Evolutionary conservation across 2,329 filamentous ascomycete species (phyloP), one percentile per base, ranked within the genome.

Genomic region (Colletotrichum endophyticum): DNA sequence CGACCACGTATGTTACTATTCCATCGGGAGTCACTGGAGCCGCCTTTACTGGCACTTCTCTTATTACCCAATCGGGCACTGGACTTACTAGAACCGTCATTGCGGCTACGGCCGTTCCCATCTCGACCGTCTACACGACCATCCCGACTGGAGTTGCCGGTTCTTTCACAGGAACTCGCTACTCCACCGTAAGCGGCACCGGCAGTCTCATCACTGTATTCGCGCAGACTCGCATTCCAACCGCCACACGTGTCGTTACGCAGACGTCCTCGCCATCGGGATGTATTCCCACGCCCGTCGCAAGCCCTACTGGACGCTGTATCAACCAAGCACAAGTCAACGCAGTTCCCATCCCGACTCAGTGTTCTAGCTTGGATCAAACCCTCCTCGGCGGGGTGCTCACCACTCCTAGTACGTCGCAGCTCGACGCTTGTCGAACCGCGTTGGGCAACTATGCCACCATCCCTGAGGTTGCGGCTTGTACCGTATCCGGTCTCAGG

Each of bases 81-180:
- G 73, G 70, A 4, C 16, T 34, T 8, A 64, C 62, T 2, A 30
- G 39, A 13, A 76, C 73, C 2, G 73, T 76, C 19, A n/a, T 76
- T 8, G 63, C 64, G 3, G 25, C 57, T 1, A 76, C 73, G 7
- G 70, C 70, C 2, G 25, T 73, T 4, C 70, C 73, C 15, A 27
- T 70, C 27, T 63, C 67, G 22, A 70, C 36, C 15, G 25, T 63
- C 2, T 68, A 69, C 6, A 61, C 32, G 7, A 70, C 67, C 22
- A 61, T 70, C 19, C 32, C 67, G 15, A 69, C 71, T 6, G 71
- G 71, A 27, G 30, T 73, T 27, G 56, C 39, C 30, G 66, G 44
- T 6, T 62, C 56, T 30, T 69, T 73, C 32, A 5, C 66, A 0
- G 71, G 71, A 36, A 73, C 71, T 25, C 32, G 25, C 6, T 30